Evolutionary conservation across 139 green algal genomes (phyloP).

Genomic region (Bryopsis sp.): DNA sequence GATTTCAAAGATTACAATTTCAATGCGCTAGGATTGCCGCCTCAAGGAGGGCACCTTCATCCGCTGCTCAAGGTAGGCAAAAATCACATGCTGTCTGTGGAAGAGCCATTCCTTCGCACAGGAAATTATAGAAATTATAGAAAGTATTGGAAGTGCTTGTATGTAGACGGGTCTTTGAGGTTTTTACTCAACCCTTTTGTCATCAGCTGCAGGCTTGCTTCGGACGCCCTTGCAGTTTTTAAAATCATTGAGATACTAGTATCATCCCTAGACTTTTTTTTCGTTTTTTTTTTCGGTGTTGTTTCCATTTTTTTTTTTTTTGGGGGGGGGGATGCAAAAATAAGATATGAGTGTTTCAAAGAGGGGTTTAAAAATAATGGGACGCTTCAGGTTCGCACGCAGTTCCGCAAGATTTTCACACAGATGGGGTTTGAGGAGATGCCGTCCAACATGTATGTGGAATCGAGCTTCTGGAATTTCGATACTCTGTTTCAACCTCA

Average conservation of each 20-base stretch:
- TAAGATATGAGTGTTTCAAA: constrained; percentile 2
- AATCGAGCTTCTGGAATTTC: constrained; percentile 98
- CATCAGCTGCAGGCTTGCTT: not conserved
- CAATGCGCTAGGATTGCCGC: constrained; percentile 62
- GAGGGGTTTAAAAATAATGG: not conserved
- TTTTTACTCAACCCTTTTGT: not conserved
- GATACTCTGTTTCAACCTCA: constrained; percentile 98
- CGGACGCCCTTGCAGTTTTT: not conserved
- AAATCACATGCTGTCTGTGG: too few relatives aligned
- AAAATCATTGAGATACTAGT: too few relatives aligned
- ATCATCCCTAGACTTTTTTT: too few relatives aligned
- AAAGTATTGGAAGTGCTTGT: not conserved
- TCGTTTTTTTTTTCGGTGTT: too few relatives aligned
- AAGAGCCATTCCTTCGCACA: constrained; percentile 1
- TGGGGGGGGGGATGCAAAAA: not conserved
- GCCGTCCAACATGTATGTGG: constrained; percentile 88
- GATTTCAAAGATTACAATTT: constrained; percentile 99
- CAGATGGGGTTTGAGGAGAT: constrained; percentile 91
- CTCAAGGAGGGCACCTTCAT: constrained; percentile 78
- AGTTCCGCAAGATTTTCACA: constrained; percentile 92
- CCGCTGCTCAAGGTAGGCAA: constrained; percentile 95
- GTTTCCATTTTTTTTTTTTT: not conserved
- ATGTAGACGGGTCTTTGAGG: not conserved
- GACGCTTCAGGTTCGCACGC: constrained; percentile 56
- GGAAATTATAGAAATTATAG: not conserved